phyloP scores from a whole-genome alignment of 75 land plant species.

The Selaginella tamariscina region DNA sequence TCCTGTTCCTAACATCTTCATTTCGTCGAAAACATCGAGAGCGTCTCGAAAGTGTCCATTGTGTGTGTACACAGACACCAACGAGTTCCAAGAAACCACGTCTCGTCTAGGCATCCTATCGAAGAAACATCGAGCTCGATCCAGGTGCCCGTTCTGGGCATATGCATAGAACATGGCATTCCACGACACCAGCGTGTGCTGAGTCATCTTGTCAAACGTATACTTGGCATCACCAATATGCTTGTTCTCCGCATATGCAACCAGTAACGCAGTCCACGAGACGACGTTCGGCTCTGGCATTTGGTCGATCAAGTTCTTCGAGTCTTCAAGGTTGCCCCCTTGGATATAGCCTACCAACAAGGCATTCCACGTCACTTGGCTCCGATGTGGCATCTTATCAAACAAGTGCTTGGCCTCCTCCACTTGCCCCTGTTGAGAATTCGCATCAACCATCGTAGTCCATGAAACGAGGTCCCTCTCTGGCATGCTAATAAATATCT shows the following conservation, averaged over 20 bases:
- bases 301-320: neutral
- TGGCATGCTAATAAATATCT: neutral
- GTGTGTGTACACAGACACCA: neutral
- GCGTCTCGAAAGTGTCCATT: neutral
- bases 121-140: neutral
- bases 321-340: neutral
- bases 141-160: conserved; percentile 4
- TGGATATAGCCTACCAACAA: neutral
- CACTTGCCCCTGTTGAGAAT: neutral
- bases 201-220: neutral
- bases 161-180: conserved; percentile 9
- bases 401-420: neutral
- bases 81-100: neutral
- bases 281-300: neutral
- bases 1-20: neutral
- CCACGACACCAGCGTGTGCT: neutral
- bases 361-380: neutral
- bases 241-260: neutral
- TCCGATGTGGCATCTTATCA: neutral
- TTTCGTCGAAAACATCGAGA: neutral
- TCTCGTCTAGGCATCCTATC: neutral
- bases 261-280: neutral
- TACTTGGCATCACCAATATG: neutral
- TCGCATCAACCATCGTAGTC: neutral
- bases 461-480: neutral